Evolutionary conservation across 2,329 filamentous ascomycete genomes (phyloP), one percentile per base, ranked within the genome.

Genomic region (Lecanicillium sp.): DNA sequence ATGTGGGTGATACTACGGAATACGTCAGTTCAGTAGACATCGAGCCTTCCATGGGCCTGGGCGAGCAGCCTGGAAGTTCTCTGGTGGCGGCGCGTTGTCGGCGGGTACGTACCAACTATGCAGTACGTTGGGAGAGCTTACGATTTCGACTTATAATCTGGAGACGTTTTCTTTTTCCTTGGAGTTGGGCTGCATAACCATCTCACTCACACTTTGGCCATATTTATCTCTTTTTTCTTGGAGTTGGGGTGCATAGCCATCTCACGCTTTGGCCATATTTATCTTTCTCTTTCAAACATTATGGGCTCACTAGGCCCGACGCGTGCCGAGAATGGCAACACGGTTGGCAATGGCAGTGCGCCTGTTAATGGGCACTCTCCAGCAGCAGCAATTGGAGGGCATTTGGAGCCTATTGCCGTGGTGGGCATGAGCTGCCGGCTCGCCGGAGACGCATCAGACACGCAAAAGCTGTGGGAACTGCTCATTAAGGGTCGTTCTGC

Each of bases 401-500:
- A 33, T 33, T 33, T 60, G 63, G 62, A 66, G 46, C 62, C 61
- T 6, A 56, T 60, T 27, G 63, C 61, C 38, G 58, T 67, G 17
- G 54, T 66, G 37, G 63, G 63, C 5, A 49, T 65, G 24, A 59
- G 57, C 17, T 60, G 62, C 32, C 53, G 55, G 8, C 58, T 64
- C 24, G 57, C 62, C 3, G 56, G 61, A 10, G 60, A 58, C 27
- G 59, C 54, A 21, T 44, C 53, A 17, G 48, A 51, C 41, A 30
- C 15, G 56, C 23, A 53, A 54, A 21, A 58, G 65, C 29, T 67
- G 62, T 63, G 49, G 63, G 12, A 55, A 46, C 38, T 54, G 56
- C 42, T 47, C 45, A n/a, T 21, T 61, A 62, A 27, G 65, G 60
- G 24, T 66, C 59, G 35, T 70, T 64, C 60, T 10, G 67, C 65